Conservation (phyloP, 164 flowering plant genomes). For the Malania oleifera region DNA sequence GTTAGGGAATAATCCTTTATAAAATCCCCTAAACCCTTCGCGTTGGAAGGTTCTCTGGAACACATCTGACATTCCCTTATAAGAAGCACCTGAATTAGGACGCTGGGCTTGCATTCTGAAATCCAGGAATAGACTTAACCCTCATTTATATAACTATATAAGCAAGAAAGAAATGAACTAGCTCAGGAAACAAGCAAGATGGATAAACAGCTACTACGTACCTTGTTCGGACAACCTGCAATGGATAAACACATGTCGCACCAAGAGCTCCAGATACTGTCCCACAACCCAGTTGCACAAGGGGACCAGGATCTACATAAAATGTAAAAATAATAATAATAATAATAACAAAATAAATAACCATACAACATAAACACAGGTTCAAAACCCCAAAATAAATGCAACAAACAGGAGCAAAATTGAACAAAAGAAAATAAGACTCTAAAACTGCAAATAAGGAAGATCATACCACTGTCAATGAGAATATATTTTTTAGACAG, state of each 20-base stretch:
- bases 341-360: neutral
- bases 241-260: conserved; percentile 93
- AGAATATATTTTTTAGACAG: conserved; percentile 73
- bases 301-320: conserved; percentile 62
- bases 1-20: conserved; percentile 23
- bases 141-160: neutral
- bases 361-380: neutral
- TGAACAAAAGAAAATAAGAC: conserved; percentile 2
- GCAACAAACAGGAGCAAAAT: neutral
- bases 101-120: conserved; percentile 23
- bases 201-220: too few relatives aligned
- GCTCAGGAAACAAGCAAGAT: neutral
- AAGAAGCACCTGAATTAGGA: conserved; percentile 4
- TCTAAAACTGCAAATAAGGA: neutral
- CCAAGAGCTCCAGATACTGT: conserved; percentile 94
- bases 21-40: conserved; percentile 24
- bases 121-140: neutral
- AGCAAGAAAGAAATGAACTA: neutral
- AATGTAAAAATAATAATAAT: neutral
- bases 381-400: neutral
- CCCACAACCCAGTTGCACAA: conserved; percentile 71
- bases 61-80: conserved; percentile 21
- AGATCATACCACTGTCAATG: conserved; percentile 52
- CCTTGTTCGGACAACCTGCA: conserved; percentile 97
- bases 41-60: conserved; percentile 14